A percentile compares a stretch with the other conserved stretches of the same genome.
phyloP scores from a whole-genome alignment of 768 basidiomycete species.

The Podaxis rugospora region DNA sequence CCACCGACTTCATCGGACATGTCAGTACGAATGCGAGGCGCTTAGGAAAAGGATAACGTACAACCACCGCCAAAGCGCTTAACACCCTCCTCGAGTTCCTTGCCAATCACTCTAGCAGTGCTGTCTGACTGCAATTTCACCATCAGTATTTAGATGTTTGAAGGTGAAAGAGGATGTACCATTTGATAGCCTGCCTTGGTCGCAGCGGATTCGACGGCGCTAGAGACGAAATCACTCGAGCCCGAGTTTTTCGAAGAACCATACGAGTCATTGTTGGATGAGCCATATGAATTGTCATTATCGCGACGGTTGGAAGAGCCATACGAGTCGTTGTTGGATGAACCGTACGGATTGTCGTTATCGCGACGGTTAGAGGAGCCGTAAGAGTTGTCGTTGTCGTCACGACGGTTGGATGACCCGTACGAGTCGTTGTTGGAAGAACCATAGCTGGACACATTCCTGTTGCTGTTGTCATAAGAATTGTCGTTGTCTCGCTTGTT shows the following conservation, averaged over 20 bases:
- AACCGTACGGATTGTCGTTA: conserved; percentile 16
- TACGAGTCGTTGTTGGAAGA: conserved; percentile 16
- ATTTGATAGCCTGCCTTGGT: conserved; percentile 11
- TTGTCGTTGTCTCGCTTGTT: conserved; percentile 10
- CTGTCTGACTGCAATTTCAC: conserved; percentile 24
- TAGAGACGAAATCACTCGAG: conserved; percentile 10
- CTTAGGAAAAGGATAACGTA: conserved; percentile 11
- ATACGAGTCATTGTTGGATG: conserved; percentile 13
- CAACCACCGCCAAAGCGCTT: conserved; percentile 32
- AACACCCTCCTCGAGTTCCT: conserved; percentile 30
- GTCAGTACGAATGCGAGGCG: background rate
- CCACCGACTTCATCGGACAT: conserved; percentile 6
- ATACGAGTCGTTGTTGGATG: conserved; percentile 22
- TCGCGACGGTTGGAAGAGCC: conserved; percentile 6
- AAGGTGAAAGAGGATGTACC: background rate
- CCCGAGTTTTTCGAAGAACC: conserved; percentile 11
- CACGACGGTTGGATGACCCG: conserved; percentile 9
- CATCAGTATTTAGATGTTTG: background rate
- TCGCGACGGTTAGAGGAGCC: conserved; percentile 15
- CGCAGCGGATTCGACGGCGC: conserved; percentile 9
- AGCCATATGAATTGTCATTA: background rate
- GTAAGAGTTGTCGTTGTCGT: conserved; percentile 21
- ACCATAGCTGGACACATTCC: conserved; percentile 15
- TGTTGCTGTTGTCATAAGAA: conserved; percentile 17
- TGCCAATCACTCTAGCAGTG: conserved; percentile 34